Base-by-base conservation (phyloP, 2,329 filamentous ascomycete genomes). In the Teratosphaeria gauchensis region DNA sequence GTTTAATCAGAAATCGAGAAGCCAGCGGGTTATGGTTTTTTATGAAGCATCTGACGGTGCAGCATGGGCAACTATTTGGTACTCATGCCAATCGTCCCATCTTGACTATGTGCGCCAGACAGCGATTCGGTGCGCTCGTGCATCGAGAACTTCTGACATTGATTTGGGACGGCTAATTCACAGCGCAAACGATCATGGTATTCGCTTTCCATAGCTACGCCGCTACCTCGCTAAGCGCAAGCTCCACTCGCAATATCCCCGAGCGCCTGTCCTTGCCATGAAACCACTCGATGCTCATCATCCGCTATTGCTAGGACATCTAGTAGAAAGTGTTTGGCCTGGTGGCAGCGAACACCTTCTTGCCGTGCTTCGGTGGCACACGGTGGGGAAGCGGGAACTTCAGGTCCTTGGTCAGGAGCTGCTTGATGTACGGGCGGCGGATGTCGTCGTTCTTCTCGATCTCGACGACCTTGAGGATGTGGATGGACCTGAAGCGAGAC, bases 321-420 rank as follows among this genome's bases (percentile, higher is more conserved):
- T 91, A 97, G 84, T 91, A 94, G 85, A 97, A 97, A 78, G 94
- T 99, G 75, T 90, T 90, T 74, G 94, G 94, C 81, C 94, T 88
- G 81, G 85, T 90, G 75, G 90, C 86, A 77, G 88, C 85, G 84
- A 95, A 99, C 77, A 97, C 76, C 86, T 95, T 95, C 84, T 88
- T 89, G 83, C 82, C 85, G 77, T 78, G 80, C 79, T 84, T 83
- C 82, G 91, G 92, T 82, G 87, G 83, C 75, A 92, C 81, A 75
- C 95, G 94, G 86, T 99, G 94, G 77, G 94, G 94, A 71, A 99
- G 90, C 77, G 94, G 94, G 90, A 99, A 99, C 80, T 88, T 90
- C 79, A 99, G 89, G 80, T 85, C 78, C 88, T 97, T 97, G 80
- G 84, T 81, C 77, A 95, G 81, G 78, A 99, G 90, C 83, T 99